Evolutionary conservation across 441 rosid genomes (phyloP).

Genomic region (Populus hybrid): DNA sequence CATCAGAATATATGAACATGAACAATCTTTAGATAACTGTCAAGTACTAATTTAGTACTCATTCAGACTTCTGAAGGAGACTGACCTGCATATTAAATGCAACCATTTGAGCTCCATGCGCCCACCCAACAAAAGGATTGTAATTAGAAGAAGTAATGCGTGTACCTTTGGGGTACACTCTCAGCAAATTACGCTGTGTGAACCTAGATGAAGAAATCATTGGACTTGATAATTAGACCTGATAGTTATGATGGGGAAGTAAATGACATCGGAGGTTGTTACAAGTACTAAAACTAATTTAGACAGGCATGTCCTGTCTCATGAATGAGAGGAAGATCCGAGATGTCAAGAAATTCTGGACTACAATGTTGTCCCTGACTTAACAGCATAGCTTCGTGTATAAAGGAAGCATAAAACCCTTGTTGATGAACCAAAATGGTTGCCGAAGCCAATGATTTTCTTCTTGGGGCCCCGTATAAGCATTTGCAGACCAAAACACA

Average conservation of each 20-base stretch:
- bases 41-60: neutral
- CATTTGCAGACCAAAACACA: neutral
- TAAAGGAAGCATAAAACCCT: neutral
- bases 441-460: neutral
- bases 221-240: neutral
- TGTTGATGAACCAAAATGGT: neutral
- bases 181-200: slow-evolving; percentile 56
- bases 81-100: slow-evolving; percentile 88
- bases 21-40: neutral
- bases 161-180: slow-evolving; percentile 67
- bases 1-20: neutral
- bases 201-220: slow-evolving; percentile 32
- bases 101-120: slow-evolving; percentile 87
- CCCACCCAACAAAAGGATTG: slow-evolving; percentile 71
- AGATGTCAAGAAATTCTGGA: neutral
- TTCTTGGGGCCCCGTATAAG: neutral
- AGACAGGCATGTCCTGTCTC: neutral
- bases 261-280: neutral
- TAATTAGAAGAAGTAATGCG: slow-evolving; percentile 71
- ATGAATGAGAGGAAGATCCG: neutral
- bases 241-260: neutral
- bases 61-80: neutral
- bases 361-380: neutral
- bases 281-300: neutral
- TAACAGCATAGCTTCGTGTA: neutral